Evolutionary conservation across 768 basidiomycete genomes (phyloP).

Genomic region (Termitomyces eurrhizus): DNA sequence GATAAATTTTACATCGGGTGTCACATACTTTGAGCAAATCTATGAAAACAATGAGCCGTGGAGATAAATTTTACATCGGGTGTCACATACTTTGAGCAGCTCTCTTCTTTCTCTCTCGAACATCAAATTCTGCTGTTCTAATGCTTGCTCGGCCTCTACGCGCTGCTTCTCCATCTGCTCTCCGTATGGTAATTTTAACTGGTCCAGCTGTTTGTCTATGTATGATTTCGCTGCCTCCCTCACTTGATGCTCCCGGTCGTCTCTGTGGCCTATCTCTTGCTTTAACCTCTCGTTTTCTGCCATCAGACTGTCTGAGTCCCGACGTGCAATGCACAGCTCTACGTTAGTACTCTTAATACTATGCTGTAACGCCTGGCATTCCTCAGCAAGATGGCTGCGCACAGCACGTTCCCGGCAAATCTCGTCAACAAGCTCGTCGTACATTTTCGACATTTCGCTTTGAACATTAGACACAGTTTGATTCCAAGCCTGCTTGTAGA

Average conservation of each 20-base stretch:
- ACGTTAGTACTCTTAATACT: slow-evolving; percentile 1
- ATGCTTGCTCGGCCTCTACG: slow-evolving; percentile 8
- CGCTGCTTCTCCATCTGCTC: slow-evolving; percentile 16
- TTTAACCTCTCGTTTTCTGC: slow-evolving; percentile 7
- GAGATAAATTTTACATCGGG: neutral
- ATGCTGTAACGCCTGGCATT: slow-evolving; percentile 4
- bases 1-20: neutral
- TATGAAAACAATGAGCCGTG: neutral
- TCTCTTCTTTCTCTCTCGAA: slow-evolving; percentile 15
- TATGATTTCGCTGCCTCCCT: slow-evolving; percentile 8
- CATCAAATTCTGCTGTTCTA: slow-evolving; percentile 16
- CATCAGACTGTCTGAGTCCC: neutral
- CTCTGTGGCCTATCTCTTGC: neutral
- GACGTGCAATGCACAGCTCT: neutral
- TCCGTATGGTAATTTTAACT: slow-evolving; percentile 14
- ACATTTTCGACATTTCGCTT: slow-evolving; percentile 16
- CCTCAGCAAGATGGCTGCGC: slow-evolving; percentile 1
- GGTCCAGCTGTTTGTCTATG: slow-evolving; percentile 15
- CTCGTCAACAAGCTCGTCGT: slow-evolving; percentile 9
- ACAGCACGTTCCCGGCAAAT: slow-evolving; percentile 8
- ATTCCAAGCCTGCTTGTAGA: slow-evolving; percentile 18
- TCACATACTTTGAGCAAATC: slow-evolving; percentile 9
- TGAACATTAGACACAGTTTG: slow-evolving; percentile 17
- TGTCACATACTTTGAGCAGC: slow-evolving; percentile 10
- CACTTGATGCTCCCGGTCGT: neutral